A percentile compares a stretch with the other conserved stretches of the same genome.
phyloP scores from a whole-genome alignment of 192 early-diverging fungal species.

The Podila minutissima region DNA sequence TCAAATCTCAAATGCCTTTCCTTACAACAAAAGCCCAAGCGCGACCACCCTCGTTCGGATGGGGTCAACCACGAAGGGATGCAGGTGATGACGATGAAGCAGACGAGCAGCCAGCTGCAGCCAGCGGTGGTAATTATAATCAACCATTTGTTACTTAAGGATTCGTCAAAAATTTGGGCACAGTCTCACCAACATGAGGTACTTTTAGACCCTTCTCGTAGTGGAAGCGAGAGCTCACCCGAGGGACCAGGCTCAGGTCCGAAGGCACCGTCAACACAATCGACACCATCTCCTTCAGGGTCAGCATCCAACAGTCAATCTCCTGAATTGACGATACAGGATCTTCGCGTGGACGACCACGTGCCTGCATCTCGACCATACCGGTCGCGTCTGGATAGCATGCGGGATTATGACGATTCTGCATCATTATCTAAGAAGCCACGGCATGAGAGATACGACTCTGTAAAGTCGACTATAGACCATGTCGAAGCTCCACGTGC shows the following conservation, averaged over 20 bases:
- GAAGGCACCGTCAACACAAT: neutral
- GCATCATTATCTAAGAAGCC: conserved; percentile 6
- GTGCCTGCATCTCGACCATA: neutral
- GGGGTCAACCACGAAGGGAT: conserved; percentile 6
- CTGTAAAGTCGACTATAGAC: too few species aligned
- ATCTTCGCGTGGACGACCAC: conserved; percentile 3
- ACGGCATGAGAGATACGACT: neutral
- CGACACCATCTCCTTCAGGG: neutral
- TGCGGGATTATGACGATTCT: conserved; percentile 19
- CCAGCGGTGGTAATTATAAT: too few species aligned
- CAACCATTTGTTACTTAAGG: too few species aligned
- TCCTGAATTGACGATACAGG: conserved; percentile 1
- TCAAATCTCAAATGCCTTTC: conserved; percentile 1
- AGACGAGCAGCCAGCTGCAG: too few species aligned
- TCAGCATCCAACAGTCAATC: neutral
- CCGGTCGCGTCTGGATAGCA: conserved; percentile 15
- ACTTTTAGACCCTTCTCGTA: too few species aligned
- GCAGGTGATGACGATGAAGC: too few species aligned
- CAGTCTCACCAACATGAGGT: too few species aligned
- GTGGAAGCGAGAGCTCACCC: too few species aligned
- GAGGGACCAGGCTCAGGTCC: neutral
- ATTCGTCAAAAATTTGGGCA: too few species aligned
- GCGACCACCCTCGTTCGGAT: conserved; percentile 16
- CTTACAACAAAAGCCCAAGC: conserved; percentile 5
- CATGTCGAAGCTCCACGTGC: too few species aligned